Evolutionary conservation across 2,329 filamentous ascomycete genomes (phyloP).

Genomic region (Neocatenulostroma microsporum): DNA sequence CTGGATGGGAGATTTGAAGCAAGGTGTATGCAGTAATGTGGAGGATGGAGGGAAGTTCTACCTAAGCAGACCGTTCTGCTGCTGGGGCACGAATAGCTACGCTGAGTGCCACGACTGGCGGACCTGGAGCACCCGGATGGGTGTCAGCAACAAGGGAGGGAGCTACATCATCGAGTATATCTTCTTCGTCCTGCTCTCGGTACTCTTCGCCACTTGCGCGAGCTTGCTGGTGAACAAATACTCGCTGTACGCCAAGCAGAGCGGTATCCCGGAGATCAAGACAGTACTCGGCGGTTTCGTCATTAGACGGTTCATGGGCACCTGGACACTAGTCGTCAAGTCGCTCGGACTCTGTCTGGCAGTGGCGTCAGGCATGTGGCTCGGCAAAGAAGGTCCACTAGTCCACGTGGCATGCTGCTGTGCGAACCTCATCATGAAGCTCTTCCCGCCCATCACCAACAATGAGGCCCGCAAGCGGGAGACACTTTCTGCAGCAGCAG

Average conservation of each 20-base stretch:
- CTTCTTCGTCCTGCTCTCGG: constrained; percentile 77
- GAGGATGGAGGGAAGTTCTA: constrained; percentile 77
- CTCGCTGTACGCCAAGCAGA: constrained; percentile 82
- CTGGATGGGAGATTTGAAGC: constrained; percentile 90
- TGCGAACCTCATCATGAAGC: constrained; percentile 86
- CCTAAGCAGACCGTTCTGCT: constrained; percentile 85
- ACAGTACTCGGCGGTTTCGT: constrained; percentile 90
- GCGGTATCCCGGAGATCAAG: constrained; percentile 96
- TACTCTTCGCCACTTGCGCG: constrained; percentile 72
- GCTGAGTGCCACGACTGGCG: constrained; percentile 81
- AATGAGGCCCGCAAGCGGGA: constrained; percentile 96
- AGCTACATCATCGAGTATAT: constrained; percentile 80
- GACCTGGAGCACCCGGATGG: constrained; percentile 70
- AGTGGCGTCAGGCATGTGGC: constrained; percentile 89
- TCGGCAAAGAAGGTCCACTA: constrained; percentile 90
- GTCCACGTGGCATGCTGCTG: constrained; percentile 97
- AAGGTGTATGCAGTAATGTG: constrained; percentile 72
- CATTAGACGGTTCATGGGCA: constrained; percentile 75
- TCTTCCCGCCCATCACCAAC: constrained; percentile 69
- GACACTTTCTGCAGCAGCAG: constrained; percentile 83
- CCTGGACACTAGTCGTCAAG: constrained; percentile 84
- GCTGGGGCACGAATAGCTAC: constrained; percentile 74
- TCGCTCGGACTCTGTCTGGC: constrained; percentile 83
- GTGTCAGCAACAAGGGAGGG: constrained; percentile 57
- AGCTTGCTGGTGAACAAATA: constrained; percentile 75